Evolutionary conservation across 1,284 basidiomycete genomes (phyloP), one percentile per base, ranked within the genome.

Genomic region (Pseudozyma hubeiensis): DNA sequence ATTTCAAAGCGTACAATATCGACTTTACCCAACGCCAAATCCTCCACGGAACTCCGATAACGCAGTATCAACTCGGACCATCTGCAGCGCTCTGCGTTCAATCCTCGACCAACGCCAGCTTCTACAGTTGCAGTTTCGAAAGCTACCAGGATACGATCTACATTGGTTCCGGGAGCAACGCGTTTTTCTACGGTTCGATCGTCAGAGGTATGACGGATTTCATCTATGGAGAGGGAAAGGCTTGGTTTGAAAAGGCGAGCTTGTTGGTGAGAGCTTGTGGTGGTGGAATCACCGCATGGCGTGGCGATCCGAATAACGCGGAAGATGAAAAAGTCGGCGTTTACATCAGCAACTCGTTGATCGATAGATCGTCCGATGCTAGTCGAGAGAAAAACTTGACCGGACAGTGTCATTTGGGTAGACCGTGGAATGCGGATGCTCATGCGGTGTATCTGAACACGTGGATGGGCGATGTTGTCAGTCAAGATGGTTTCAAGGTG

Each of bases 1-100:
- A 73, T 37, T 73, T 73, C 47, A 64, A 64, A n/a, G 65, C 70
- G 11, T 73, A 73, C 61, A 73, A 73, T 40, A 64, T 73, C 46
- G 47, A 73, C 35, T 68, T 73, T 24, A 33, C 37, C 19, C 64
- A 73, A 31, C 56, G 65, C 4, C 64, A 67, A 40, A 58, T 53
- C 34, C 16, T 39, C 33, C 9, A 68, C 7, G 61, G 65, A 7
- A 13, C 44, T 11, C 56, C 58, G 11, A 45, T 68, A 3, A 68
- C 57, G 9, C 41, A 68, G 29, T 53, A 64, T 33, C 64, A 73
- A 35, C 51, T 68, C 4, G 70, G 70, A 9, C 70, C 70, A 2
- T 34, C 65, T 10, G 70, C 70, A 1, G 70, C 70, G 5, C 34
- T 73, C 4, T 73, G 64, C 24, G 62, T 68, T 1, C 37, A 60